A percentile compares a stretch with the other conserved stretches of the same genome.
phyloP scores from a whole-genome alignment of 495 filamentous ascomycete species.

The Penicillium salamii region DNA sequence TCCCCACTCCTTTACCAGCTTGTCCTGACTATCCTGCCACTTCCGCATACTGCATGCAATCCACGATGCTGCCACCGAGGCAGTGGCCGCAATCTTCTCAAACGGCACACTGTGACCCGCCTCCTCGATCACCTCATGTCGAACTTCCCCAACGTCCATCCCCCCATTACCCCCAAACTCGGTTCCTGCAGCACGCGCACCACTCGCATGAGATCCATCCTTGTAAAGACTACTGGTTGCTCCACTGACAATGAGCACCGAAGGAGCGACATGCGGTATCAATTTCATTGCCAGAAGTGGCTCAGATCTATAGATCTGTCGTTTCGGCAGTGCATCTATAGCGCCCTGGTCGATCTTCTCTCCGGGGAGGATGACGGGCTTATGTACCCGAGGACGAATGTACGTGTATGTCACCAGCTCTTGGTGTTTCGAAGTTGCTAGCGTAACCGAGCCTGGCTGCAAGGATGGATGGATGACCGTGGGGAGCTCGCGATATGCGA shows the following conservation, averaged over 20 bases:
- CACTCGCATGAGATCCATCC: constrained; percentile 11
- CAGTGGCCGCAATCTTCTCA: constrained; percentile 8
- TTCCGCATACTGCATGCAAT: constrained; percentile 49
- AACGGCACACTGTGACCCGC: constrained; percentile 14
- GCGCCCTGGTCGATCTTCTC: too few relatives aligned
- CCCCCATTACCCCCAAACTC: constrained; percentile 36
- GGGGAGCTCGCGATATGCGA: constrained; percentile 55
- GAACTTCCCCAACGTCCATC: constrained; percentile 19
- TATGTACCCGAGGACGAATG: too few relatives aligned
- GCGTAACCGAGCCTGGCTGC: constrained; percentile 36
- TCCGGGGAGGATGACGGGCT: too few relatives aligned
- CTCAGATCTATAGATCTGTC: constrained; percentile 64
- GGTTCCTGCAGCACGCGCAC: constrained; percentile 20
- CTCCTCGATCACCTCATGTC: constrained; percentile 10
- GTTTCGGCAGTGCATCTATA: constrained; percentile 9
- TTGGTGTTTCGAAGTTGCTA: constrained; percentile 49
- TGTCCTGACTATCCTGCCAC: constrained; percentile 32
- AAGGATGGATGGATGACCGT: constrained; percentile 41
- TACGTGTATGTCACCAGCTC: constrained; percentile 39
- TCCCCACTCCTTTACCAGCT: constrained; percentile 47
- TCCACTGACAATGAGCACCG: constrained; percentile 68
- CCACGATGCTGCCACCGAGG: constrained; percentile 15
- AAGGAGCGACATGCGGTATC: constrained; percentile 61
- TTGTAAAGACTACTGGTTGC: constrained; percentile 50
- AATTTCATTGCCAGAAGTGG: constrained; percentile 48